Conservation (phyloP, 2,329 filamentous ascomycete species). For the Neocatenulostroma microsporum region DNA sequence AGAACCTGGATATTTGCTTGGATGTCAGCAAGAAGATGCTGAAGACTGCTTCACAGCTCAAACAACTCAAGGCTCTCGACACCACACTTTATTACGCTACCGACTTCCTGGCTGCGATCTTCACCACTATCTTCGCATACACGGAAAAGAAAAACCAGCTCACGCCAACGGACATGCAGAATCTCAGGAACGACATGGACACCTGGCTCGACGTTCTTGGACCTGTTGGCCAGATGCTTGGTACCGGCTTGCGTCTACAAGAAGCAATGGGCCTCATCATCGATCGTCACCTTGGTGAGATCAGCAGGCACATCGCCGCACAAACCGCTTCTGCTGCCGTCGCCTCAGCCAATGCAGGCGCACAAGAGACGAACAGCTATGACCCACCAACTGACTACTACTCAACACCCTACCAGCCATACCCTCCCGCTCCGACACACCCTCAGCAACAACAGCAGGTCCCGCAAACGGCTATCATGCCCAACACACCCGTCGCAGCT, state of each 20-base stretch:
- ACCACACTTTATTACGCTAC: slow-evolving; percentile 71
- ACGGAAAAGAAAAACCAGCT: slow-evolving; percentile 59
- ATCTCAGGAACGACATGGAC: slow-evolving; percentile 59
- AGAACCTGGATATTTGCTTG: slow-evolving; percentile 51
- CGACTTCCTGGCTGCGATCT: slow-evolving; percentile 64
- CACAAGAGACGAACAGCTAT: too few relatives aligned
- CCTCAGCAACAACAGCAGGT: slow-evolving; percentile 1
- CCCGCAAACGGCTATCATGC: neutral
- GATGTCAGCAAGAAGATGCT: slow-evolving; percentile 59
- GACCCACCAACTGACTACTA: slow-evolving; percentile 3
- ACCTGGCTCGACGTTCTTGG: slow-evolving; percentile 61
- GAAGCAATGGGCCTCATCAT: slow-evolving; percentile 44
- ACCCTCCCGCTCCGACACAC: neutral
- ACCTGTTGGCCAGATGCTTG: slow-evolving; percentile 56
- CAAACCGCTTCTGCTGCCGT: slow-evolving; percentile 35
- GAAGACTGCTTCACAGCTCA: slow-evolving; percentile 50
- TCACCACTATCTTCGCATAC: slow-evolving; percentile 61
- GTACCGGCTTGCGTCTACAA: slow-evolving; percentile 41
- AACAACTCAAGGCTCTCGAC: slow-evolving; percentile 60
- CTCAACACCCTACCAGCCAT: neutral
- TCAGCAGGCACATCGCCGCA: slow-evolving; percentile 3
- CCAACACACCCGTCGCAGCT: slow-evolving; percentile 1
- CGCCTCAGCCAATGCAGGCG: too few relatives aligned
- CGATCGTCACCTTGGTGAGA: slow-evolving; percentile 38
- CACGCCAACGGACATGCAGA: slow-evolving; percentile 50